These are phyloP conservation scores for Cryphonectria radicalis DNA, from an alignment of 2,329 filamentous ascomycete species.

Conservation along the genomic window DNA sequence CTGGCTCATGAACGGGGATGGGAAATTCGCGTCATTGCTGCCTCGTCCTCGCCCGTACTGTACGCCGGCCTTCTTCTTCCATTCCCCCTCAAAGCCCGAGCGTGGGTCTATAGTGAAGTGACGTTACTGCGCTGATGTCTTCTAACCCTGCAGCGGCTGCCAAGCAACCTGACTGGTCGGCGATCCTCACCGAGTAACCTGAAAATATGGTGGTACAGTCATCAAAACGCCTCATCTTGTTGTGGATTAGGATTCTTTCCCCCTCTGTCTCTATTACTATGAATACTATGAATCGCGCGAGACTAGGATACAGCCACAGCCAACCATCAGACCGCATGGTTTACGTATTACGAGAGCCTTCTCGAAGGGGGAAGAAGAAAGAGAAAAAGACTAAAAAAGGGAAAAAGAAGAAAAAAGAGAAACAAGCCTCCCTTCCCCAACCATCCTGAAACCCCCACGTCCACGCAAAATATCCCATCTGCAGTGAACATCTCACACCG, in stretches of 20 bases:
- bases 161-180: neutral
- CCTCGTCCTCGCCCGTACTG: neutral
- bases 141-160: neutral
- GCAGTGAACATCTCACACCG: conserved; percentile 27
- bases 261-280: neutral
- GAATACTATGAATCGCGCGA: neutral
- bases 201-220: neutral
- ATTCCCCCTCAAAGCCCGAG: neutral
- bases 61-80: neutral
- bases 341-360: conserved; percentile 3
- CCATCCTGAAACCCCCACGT: conserved; percentile 14
- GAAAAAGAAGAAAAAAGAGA: neutral
- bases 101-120: neutral
- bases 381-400: too few relatives aligned
- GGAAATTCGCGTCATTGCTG: neutral
- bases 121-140: neutral
- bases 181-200: conserved; percentile 1
- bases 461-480: neutral
- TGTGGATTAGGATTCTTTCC: neutral
- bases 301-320: conserved; percentile 10
- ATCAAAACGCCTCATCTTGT: conserved; percentile 1
- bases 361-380: neutral
- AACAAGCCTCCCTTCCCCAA: neutral
- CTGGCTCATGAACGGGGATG: neutral
- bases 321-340: neutral